Conservation (phyloP, 441 rosid species). For the Biscutella laevigata region DNA sequence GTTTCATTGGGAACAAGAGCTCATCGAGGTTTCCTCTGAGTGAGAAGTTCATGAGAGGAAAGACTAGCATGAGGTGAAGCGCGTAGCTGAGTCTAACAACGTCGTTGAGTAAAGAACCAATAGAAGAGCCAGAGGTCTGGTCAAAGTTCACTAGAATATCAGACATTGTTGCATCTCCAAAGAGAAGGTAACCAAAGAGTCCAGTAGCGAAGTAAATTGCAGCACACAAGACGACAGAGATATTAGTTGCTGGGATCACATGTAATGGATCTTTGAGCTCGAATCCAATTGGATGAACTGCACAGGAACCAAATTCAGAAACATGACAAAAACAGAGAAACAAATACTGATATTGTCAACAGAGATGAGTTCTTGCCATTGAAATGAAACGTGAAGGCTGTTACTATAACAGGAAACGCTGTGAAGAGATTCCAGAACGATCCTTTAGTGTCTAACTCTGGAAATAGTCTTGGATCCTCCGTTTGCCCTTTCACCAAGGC, state of each 20-base stretch:
- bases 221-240: constrained; percentile 55
- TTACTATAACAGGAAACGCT: constrained; percentile 75
- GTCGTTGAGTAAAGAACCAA: constrained; percentile 49
- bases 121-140: constrained; percentile 35
- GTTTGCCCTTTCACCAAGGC: constrained; percentile 59
- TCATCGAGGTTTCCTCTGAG: constrained; percentile 58
- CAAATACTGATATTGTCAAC: too few relatives aligned
- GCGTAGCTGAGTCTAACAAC: constrained; percentile 66
- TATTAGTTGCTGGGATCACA: constrained; percentile 49
- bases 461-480: constrained; percentile 50
- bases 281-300: constrained; percentile 75
- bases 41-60: constrained; percentile 75
- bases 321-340: too few relatives aligned
- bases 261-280: constrained; percentile 59
- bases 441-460: constrained; percentile 33
- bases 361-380: constrained; percentile 70
- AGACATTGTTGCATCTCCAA: constrained; percentile 60
- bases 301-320: too few relatives aligned
- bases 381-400: constrained; percentile 86
- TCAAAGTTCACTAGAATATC: constrained; percentile 78
- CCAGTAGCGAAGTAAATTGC: constrained; percentile 57
- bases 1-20: constrained; percentile 42
- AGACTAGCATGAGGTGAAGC: constrained; percentile 71
- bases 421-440: constrained; percentile 73
- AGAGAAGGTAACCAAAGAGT: constrained; percentile 64